Conservation (phyloP, 495 filamentous ascomycete species). For the Xylaria palmicola region DNA sequence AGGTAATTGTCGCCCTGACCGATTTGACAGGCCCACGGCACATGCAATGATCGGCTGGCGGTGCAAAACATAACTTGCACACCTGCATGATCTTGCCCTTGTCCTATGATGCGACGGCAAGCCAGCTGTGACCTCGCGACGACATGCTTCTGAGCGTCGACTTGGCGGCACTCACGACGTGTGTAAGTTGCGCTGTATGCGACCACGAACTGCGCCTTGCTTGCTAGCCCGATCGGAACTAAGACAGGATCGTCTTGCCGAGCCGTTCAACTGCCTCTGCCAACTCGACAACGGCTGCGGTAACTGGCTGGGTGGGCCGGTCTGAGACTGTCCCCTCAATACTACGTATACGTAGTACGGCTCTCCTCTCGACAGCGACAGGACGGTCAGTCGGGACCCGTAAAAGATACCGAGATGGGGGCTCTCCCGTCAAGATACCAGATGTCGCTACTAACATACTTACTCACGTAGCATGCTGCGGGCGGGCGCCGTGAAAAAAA, state of each 20-base stretch:
- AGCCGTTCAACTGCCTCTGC: conserved; percentile 1
- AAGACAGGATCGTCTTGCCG: not conserved
- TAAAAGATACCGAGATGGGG: not conserved
- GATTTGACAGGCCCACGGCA: not conserved
- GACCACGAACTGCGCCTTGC: conserved; percentile 13
- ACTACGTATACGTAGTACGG: not conserved
- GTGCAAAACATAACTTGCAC: conserved; percentile 8
- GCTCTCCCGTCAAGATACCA: not conserved
- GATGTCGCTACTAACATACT: no score
- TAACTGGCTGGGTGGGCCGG: not conserved
- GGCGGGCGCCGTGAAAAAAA: not conserved
- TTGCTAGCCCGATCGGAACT: conserved; percentile 1
- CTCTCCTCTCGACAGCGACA: not conserved
- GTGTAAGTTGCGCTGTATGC: not conserved
- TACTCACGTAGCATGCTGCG: not conserved
- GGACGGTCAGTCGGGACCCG: not conserved
- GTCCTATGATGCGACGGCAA: conserved; percentile 4
- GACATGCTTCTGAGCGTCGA: not conserved
- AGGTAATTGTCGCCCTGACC: no score
- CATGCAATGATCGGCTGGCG: not conserved
- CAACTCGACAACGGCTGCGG: not conserved
- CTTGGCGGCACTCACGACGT: not conserved
- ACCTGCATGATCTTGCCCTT: conserved; percentile 4
- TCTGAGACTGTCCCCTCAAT: conserved; percentile 4
- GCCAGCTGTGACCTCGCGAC: not conserved